phyloP scores from a whole-genome alignment of 108 stramenopile species.

The Aurantiochytrium sp. region DNA sequence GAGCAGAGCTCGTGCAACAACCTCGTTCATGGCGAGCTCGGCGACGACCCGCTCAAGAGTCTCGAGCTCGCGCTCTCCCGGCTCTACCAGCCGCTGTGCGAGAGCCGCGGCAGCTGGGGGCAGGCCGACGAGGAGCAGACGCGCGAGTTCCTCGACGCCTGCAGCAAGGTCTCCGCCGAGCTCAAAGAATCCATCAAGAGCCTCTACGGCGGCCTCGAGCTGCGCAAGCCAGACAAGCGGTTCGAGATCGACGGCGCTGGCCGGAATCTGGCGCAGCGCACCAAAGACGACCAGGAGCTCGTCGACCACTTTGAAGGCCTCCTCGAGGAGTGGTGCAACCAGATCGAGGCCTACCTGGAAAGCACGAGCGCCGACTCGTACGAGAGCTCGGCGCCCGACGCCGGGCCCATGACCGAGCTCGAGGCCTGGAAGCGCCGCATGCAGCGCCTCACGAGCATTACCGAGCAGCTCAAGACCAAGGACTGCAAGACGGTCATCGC shows the following conservation, averaged over 20 bases:
- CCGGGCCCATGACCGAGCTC: slow-evolving; percentile 74
- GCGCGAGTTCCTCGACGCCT: slow-evolving; percentile 63
- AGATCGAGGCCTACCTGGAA: slow-evolving; percentile 71
- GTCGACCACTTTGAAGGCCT: slow-evolving; percentile 66
- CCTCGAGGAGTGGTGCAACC: slow-evolving; percentile 77
- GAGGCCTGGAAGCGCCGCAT: slow-evolving; percentile 75
- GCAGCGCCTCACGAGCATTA: slow-evolving; percentile 76
- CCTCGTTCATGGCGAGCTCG: slow-evolving; percentile 1
- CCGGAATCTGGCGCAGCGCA: slow-evolving; percentile 40
- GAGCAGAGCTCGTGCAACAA: not conserved
- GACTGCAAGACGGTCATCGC: slow-evolving; percentile 72
- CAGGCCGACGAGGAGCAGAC: slow-evolving; percentile 59
- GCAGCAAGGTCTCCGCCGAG: slow-evolving; percentile 59
- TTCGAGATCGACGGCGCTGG: slow-evolving; percentile 40
- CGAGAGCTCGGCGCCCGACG: slow-evolving; percentile 23
- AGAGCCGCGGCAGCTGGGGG: slow-evolving; percentile 68
- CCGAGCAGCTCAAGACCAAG: slow-evolving; percentile 72
- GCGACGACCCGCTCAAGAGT: slow-evolving; percentile 24
- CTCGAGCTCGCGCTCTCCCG: slow-evolving; percentile 65
- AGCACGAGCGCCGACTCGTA: slow-evolving; percentile 29
- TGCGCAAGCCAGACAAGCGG: slow-evolving; percentile 51
- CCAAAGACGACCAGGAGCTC: slow-evolving; percentile 53
- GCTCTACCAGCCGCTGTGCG: slow-evolving; percentile 63
- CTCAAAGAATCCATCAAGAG: slow-evolving; percentile 68
- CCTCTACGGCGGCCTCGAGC: slow-evolving; percentile 67